Base-by-base conservation (phyloP, 768 basidiomycete species). In the Neoboletus brunneissimus region DNA sequence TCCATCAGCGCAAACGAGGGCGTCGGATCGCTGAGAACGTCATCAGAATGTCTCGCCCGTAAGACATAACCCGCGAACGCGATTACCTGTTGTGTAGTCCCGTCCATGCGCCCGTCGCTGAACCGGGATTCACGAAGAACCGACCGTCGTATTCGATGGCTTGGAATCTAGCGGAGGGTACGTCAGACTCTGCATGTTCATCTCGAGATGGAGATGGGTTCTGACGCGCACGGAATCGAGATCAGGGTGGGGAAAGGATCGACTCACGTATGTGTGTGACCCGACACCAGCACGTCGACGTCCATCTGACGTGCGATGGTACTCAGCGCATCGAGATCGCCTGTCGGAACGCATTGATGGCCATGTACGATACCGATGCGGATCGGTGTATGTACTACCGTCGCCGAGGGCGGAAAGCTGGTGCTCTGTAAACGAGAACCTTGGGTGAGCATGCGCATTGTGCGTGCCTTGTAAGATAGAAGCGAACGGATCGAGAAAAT, bases 1-100 rank as follows among this genome's bases (percentile, higher is more conserved):
- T 98, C 97, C 89, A 99, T 93, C 44, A 98, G 76, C 1, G 97
- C 97, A 67, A 99, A 99, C 3, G 93, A 94, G 0, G 97, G 96
- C 2, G 83, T 93, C 3, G 89, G 86, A 29, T 93, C 92, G 4
- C 93, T 94, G 64, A 8, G 35, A 11, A 37, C 12, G 42, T 7
- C 18, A 31, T 61, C 32, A 58, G 58, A 32, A 55, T 15, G 27
- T 5, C 18, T 41, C 32, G 4, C 22, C 16, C 38, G 15, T 41
- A 16, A 25, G 11, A 27, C 16, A 34, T 12, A 9, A 37, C 16
- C 13, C 16, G 44, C 35, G 16, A 20, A 20, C 23, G 32, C 25
- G 7, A 11, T 22, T 46, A 60, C 60, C 53, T 56, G 46, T 54
- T 64, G 44, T 61, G 54, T 3, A 65, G 55, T 1, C 93, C 91